Conservation (phyloP, 805 yeast genomes). For the Candida corydali region DNA sequence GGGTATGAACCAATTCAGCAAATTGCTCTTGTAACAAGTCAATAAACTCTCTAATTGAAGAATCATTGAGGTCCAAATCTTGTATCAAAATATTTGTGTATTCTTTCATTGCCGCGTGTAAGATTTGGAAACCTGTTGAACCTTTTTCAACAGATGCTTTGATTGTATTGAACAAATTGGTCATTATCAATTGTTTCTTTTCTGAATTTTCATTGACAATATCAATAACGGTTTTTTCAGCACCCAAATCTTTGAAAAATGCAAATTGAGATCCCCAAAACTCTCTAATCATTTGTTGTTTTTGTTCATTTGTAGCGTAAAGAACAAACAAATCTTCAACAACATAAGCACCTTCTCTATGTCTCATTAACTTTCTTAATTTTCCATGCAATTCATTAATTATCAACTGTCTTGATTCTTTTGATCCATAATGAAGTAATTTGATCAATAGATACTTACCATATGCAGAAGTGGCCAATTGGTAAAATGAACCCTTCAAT, state of each 20-base stretch:
- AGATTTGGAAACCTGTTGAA: constrained; percentile 90
- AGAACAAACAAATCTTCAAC: constrained; percentile 88
- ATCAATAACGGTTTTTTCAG: constrained; percentile 58
- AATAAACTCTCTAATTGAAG: constrained; percentile 74
- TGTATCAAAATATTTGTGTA: constrained; percentile 68
- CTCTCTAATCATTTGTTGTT: constrained; percentile 87
- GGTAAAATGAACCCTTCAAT: constrained; percentile 72
- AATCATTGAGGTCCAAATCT: constrained; percentile 36
- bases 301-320: constrained; percentile 81
- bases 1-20: constrained; percentile 93
- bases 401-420: constrained; percentile 68
- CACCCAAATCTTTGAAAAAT: constrained; percentile 73
- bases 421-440: constrained; percentile 87
- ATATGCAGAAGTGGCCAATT: constrained; percentile 84
- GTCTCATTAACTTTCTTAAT: constrained; percentile 88
- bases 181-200: constrained; percentile 69
- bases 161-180: constrained; percentile 77
- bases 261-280: constrained; percentile 97
- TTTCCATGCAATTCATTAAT: constrained; percentile 87
- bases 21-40: constrained; percentile 82
- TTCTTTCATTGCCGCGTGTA: constrained; percentile 95
- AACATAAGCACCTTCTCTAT: constrained; percentile 96
- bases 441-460: constrained; percentile 91
- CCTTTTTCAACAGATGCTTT: constrained; percentile 92
- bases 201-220: constrained; percentile 67